A percentile compares a stretch with the other conserved stretches of the same genome.
Evolutionary conservation across 2,329 filamentous ascomycete species (phyloP).

Genomic region (Colletotrichum limetticola): DNA sequence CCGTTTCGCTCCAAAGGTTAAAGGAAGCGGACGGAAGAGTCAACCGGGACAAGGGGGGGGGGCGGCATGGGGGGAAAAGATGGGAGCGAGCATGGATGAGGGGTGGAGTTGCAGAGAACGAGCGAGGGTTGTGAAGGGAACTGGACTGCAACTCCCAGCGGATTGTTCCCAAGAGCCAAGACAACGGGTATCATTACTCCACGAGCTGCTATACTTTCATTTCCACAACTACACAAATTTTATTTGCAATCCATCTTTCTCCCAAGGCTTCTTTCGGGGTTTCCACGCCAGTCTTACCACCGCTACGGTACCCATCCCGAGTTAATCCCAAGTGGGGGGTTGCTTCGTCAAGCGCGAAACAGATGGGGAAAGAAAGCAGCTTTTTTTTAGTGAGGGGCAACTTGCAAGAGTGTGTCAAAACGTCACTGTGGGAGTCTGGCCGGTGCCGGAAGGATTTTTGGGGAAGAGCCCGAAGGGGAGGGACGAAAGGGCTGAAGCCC

Average conservation of each 20-base stretch:
- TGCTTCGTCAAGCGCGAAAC: conserved; percentile 21
- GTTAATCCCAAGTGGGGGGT: conserved; percentile 16
- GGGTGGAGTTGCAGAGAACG: background rate
- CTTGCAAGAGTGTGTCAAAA: conserved; percentile 2
- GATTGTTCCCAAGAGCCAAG: background rate
- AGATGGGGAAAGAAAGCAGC: conserved; percentile 6
- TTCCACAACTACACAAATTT: conserved; percentile 4
- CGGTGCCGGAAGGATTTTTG: background rate
- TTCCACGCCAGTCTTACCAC: background rate
- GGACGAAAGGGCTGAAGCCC: background rate
- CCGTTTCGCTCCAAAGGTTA: conserved; percentile 32
- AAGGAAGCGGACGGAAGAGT: conserved; percentile 12
- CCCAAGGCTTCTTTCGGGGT: background rate
- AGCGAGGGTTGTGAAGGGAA: background rate
- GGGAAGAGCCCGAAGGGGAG: background rate
- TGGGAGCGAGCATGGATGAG: conserved; percentile 7
- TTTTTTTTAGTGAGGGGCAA: conserved; percentile 12
- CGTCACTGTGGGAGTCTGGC: background rate
- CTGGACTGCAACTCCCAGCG: background rate
- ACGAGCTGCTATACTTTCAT: conserved; percentile 3
- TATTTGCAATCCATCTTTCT: background rate
- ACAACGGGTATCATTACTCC: conserved; percentile 1
- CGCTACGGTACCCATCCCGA: background rate
- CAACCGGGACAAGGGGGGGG: conserved; percentile 24
- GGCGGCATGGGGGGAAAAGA: conserved; percentile 10